Base-by-base conservation (phyloP, 225 moss, liverwort and hornwort genomes). In the Marchantia paleacea region DNA sequence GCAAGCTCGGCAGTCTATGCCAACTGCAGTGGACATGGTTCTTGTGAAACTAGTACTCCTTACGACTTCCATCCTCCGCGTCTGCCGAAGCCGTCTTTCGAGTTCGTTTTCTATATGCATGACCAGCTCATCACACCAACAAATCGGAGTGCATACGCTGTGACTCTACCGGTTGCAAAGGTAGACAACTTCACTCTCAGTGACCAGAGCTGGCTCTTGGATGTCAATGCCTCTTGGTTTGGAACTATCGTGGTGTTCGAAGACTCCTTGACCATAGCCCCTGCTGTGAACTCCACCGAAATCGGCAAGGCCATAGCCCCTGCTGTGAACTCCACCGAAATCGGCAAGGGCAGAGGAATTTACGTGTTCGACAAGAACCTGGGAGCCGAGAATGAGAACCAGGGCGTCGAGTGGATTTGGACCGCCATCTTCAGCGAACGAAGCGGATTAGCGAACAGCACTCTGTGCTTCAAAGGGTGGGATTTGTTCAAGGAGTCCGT, bases 371-470 rank as follows among this genome's bases (percentile, higher is more conserved):
- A 82, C 14, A 78, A 52, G 52, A 61, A 75, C 8, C 25, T 50
- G 28, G 20, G 31, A 12, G 48, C 72, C 20, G 26, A 3, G 12
- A 28, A 52, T 26, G 10, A 7, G 0, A 69, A 75, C 3, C n/a
- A 51, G 57, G 83, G 11, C 57, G 14, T 86, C 19, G 71, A 86
- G 52, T 83, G 79, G 52, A 0, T 77, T 7, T 82, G 75, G 69
- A 86, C 85, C n/a, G 80, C 82, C 31, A 75, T 71, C 26, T 83
- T 86, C 77, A 83, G 77, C 53, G 80, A 25, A 4, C 58, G 67
- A 55, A 83, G 85, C 52, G 78, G 80, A 0, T 67, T 69, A 7
- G 82, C 82, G 30, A 54, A 19, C 29, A 78, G 55, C 66, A 86
- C 82, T 7, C 55, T 86, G 47, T 79, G 76, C n/a, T n/a, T 79